phyloP scores from a whole-genome alignment of 2,329 filamentous ascomycete species.

The Mariannaea sp. region DNA sequence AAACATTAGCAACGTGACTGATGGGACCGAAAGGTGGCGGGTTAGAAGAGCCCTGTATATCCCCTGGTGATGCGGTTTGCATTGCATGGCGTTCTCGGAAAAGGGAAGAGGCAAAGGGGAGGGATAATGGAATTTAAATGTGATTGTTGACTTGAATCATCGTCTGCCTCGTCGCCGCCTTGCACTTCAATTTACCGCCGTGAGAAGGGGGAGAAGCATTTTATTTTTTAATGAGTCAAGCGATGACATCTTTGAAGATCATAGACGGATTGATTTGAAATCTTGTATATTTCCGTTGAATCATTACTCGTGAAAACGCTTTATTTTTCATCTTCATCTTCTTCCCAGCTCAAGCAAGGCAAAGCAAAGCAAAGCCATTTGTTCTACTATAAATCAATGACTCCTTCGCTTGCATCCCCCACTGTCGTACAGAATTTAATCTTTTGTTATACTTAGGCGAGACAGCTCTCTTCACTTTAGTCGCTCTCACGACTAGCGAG shows the following conservation, averaged over 20 bases:
- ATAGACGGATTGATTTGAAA: conserved; percentile 1
- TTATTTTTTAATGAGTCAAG: neutral
- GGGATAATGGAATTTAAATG: conserved; percentile 41
- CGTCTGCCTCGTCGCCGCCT: conserved; percentile 20
- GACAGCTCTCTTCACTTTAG: conserved; percentile 26
- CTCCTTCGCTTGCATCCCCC: too few species aligned
- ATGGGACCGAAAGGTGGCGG: conserved; percentile 24
- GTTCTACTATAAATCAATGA: neutral
- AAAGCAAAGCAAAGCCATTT: too few species aligned
- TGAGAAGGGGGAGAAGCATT: too few species aligned
- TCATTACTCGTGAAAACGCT: conserved; percentile 14
- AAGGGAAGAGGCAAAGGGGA: conserved; percentile 38
- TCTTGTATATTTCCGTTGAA: conserved; percentile 18
- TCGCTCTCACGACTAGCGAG: conserved; percentile 50
- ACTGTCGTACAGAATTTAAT: too few species aligned
- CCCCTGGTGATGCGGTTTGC: conserved; percentile 46
- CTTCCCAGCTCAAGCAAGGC: too few species aligned
- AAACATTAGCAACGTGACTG: conserved; percentile 27
- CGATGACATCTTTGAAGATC: neutral
- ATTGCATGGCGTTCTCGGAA: conserved; percentile 47
- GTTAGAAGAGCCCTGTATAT: conserved; percentile 36
- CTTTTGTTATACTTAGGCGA: neutral
- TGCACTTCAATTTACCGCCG: neutral
- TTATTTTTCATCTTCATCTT: too few species aligned
- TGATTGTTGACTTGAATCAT: conserved; percentile 40